A percentile compares a stretch with the other conserved stretches of the same genome.
These are phyloP conservation scores for Chenopodium suecicum DNA, from an alignment of 148 eudicot genomes.

Conservation along the genomic window DNA sequence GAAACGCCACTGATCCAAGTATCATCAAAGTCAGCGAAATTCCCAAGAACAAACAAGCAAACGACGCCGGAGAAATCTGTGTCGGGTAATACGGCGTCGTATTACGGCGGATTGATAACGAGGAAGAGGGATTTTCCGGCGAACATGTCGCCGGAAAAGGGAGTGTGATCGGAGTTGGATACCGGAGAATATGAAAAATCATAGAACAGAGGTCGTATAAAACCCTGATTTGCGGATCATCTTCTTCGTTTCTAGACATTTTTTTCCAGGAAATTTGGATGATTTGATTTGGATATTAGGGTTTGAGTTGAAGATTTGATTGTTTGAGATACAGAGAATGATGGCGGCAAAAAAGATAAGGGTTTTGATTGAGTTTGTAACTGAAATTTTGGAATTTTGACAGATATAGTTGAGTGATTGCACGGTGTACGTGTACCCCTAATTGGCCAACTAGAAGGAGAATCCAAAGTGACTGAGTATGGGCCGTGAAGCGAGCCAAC, in stretches of 20 bases:
- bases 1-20: constrained; percentile 51
- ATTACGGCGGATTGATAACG: constrained; percentile 6
- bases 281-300: not conserved
- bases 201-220: constrained; percentile 47
- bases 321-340: not conserved
- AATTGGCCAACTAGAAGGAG: too few species aligned
- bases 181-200: constrained; percentile 42
- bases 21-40: constrained; percentile 69
- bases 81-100: constrained; percentile 10
- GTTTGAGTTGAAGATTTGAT: not conserved
- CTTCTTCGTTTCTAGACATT: constrained; percentile 25
- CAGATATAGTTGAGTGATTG: too few species aligned
- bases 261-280: not conserved
- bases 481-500: too few species aligned
- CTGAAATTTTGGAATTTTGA: too few species aligned
- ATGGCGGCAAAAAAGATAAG: constrained; percentile 29
- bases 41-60: constrained; percentile 55
- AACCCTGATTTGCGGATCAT: constrained; percentile 42
- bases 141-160: constrained; percentile 29
- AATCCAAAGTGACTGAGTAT: too few species aligned
- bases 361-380: not conserved
- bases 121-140: not conserved
- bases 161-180: constrained; percentile 32
- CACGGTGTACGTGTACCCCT: too few species aligned
- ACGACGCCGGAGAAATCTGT: constrained; percentile 41